phyloP scores from a whole-genome alignment of 495 filamentous ascomycete species.

The Penicillium turbatum region DNA sequence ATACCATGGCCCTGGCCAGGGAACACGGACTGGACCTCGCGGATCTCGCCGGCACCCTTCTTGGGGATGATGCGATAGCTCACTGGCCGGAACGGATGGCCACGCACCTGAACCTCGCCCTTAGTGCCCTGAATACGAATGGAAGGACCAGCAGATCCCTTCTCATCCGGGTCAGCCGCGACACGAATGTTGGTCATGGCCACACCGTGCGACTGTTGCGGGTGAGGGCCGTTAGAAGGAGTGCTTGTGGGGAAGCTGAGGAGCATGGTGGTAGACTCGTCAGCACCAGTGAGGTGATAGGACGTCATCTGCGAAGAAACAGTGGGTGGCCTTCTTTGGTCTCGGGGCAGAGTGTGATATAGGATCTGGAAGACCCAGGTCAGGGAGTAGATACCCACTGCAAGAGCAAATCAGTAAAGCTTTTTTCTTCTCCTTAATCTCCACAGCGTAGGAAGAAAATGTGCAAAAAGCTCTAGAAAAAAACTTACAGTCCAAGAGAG shows the following conservation, averaged over 20 bases:
- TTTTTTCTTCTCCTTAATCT: neutral
- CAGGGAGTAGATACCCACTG: constrained; percentile 81
- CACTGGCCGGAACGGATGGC: constrained; percentile 66
- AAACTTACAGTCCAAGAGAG: constrained; percentile 64
- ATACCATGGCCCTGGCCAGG: constrained; percentile 73
- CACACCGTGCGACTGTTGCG: constrained; percentile 58
- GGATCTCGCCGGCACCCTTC: constrained; percentile 42
- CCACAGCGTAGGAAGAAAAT: neutral
- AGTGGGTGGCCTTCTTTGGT: constrained; percentile 49
- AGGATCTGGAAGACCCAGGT: constrained; percentile 94
- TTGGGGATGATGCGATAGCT: constrained; percentile 55
- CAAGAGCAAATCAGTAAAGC: neutral
- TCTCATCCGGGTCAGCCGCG: constrained; percentile 59
- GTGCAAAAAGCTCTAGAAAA: neutral
- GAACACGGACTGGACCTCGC: constrained; percentile 60
- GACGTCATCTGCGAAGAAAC: constrained; percentile 63
- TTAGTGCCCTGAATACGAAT: constrained; percentile 80
- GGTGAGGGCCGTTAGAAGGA: constrained; percentile 34
- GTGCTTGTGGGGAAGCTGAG: constrained; percentile 68
- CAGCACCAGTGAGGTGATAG: constrained; percentile 74
- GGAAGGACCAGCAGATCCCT: constrained; percentile 58
- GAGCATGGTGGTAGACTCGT: constrained; percentile 77
- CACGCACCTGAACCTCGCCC: constrained; percentile 82
- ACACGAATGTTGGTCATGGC: constrained; percentile 74
- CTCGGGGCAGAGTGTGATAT: constrained; percentile 69